Evolutionary conservation across 177 flowering plant species (phyloP).

Genomic region (Tripterygium wilfordii): DNA sequence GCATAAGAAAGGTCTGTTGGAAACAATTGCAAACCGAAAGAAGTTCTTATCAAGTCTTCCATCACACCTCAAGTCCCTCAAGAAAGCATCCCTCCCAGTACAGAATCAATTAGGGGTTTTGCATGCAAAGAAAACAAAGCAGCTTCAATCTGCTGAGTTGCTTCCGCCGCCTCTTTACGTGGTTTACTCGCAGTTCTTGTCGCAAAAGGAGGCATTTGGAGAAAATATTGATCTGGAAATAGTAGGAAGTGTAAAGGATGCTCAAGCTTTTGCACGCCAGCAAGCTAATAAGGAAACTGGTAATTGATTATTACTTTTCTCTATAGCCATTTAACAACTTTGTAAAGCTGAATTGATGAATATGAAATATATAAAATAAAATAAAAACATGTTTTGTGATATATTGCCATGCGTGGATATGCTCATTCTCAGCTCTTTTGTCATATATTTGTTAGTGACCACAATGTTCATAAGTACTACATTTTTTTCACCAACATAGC

Average conservation of each 20-base stretch:
- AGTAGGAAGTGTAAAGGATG: constrained; percentile 86
- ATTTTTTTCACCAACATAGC: too few relatives aligned
- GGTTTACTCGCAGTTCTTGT: constrained; percentile 82
- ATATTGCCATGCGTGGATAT: too few relatives aligned
- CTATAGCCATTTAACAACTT: background rate
- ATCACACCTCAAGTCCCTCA: constrained; percentile 87
- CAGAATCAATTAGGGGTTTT: constrained; percentile 80
- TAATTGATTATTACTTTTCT: constrained; percentile 17
- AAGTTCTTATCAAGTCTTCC: constrained; percentile 96
- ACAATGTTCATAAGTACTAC: too few relatives aligned
- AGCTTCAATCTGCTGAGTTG: constrained; percentile 78
- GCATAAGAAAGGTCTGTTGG: constrained; percentile 61
- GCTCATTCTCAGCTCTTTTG: too few relatives aligned
- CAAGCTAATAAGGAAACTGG: constrained; percentile 75
- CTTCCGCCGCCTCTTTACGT: constrained; percentile 95
- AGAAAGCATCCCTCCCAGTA: constrained; percentile 96
- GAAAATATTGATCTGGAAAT: constrained; percentile 85
- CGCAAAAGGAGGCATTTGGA: constrained; percentile 95
- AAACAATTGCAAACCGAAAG: constrained; percentile 74
- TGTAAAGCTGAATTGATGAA: background rate
- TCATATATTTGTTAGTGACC: too few relatives aligned
- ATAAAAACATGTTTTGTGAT: too few relatives aligned
- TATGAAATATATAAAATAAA: too few relatives aligned
- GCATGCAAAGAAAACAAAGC: constrained; percentile 83
- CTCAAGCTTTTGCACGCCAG: constrained; percentile 80